A percentile compares a stretch with the other conserved stretches of the same genome.
These are phyloP conservation scores for Davidsoniella neocaledoniae DNA, from an alignment of 2,329 filamentous ascomycete species.

Conservation along the genomic window DNA sequence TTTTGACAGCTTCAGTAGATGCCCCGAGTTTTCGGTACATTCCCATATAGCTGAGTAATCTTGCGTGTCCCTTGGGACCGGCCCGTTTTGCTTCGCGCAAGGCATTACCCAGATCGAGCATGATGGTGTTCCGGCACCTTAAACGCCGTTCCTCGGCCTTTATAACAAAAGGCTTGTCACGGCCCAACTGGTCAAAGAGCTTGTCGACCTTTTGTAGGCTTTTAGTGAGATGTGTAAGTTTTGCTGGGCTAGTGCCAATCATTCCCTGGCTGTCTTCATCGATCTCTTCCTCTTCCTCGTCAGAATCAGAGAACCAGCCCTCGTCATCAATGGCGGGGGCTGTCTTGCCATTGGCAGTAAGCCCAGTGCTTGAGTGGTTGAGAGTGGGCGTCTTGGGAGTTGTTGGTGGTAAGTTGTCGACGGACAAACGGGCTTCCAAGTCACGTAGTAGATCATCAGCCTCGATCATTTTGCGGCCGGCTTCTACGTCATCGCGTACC, in stretches of 20 bases:
- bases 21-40: constrained; percentile 37
- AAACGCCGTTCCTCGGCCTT: constrained; percentile 35
- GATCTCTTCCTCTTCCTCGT: constrained; percentile 17
- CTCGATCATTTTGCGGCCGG: constrained; percentile 47
- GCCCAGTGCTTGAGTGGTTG: constrained; percentile 17
- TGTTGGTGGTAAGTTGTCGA: constrained; percentile 23
- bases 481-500: constrained; percentile 47
- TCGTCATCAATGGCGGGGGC: constrained; percentile 13
- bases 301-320: constrained; percentile 16
- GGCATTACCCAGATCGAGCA: constrained; percentile 38
- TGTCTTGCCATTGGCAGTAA: constrained; percentile 14
- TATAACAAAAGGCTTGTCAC: constrained; percentile 31
- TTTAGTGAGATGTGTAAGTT: constrained; percentile 21
- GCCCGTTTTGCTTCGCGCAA: constrained; percentile 28
- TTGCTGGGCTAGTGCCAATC: constrained; percentile 19
- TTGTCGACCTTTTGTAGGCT: constrained; percentile 29
- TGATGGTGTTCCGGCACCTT: constrained; percentile 37
- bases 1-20: constrained; percentile 34
- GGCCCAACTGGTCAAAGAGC: constrained; percentile 31
- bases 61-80: constrained; percentile 25
- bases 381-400: constrained; percentile 15
- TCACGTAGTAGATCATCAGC: constrained; percentile 44
- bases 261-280: constrained; percentile 24
- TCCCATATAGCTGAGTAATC: constrained; percentile 33
- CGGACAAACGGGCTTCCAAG: constrained; percentile 45